Percentiles rank a stretch among this genome's conserved stretches.
Conservation (phyloP, 805 yeast genomes). For the Ogataea glucozyma region DNA sequence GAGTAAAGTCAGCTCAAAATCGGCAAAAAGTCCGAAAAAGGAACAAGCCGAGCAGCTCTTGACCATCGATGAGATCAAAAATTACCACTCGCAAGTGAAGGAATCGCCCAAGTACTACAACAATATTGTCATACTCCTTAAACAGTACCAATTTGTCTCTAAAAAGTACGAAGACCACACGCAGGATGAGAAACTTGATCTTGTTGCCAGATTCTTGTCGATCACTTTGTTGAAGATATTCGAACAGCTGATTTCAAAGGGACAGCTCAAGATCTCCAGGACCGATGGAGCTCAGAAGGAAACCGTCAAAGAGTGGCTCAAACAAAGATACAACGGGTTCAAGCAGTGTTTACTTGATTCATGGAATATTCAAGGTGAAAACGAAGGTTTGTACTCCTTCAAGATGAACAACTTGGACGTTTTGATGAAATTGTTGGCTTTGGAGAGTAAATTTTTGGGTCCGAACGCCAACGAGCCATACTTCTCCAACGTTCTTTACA, state of each 20-base stretch:
- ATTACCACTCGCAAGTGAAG: conserved; percentile 33
- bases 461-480: conserved; percentile 53
- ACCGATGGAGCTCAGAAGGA: conserved; percentile 44
- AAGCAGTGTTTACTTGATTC: conserved; percentile 45
- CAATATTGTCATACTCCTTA: conserved; percentile 49
- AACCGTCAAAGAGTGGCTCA: conserved; percentile 62
- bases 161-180: conserved; percentile 16
- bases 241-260: conserved; percentile 46
- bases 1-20: not conserved
- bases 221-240: conserved; percentile 49
- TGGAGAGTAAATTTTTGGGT: conserved; percentile 56
- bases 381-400: conserved; percentile 43
- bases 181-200: conserved; percentile 26
- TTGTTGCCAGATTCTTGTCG: conserved; percentile 40
- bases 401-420: conserved; percentile 56
- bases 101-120: conserved; percentile 55
- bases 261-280: conserved; percentile 39
- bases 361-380: conserved; percentile 40
- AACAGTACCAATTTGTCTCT: conserved; percentile 35
- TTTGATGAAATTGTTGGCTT: conserved; percentile 52
- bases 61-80: conserved; percentile 29
- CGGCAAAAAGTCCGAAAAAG: not conserved
- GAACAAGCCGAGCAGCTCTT: conserved; percentile 1
- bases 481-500: conserved; percentile 61
- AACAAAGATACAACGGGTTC: conserved; percentile 55